These are phyloP conservation scores for Candida odintsovae DNA, from an alignment of 805 yeast species.

Conservation along the genomic window DNA sequence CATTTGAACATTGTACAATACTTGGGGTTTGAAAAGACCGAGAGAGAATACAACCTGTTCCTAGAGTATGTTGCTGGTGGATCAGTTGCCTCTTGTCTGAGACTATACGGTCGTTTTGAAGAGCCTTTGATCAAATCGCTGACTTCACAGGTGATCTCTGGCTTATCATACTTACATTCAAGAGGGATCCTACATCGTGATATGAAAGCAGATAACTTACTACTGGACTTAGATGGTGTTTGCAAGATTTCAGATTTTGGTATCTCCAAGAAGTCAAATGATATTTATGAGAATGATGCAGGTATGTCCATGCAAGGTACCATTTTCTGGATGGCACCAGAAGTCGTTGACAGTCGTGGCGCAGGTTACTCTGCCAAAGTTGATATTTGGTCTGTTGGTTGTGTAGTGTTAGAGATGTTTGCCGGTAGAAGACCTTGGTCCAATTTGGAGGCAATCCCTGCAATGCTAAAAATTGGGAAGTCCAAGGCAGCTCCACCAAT, in stretches of 20 bases:
- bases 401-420: constrained; percentile 96
- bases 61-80: constrained; percentile 98
- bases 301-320: constrained; percentile 99
- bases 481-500: constrained; percentile 92
- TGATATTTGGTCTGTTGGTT: constrained; percentile 97
- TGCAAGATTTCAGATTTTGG: constrained; percentile 97
- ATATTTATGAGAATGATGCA: constrained; percentile 84
- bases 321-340: constrained; percentile 99
- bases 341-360: constrained; percentile 84
- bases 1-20: constrained; percentile 95
- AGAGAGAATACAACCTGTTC: constrained; percentile 75
- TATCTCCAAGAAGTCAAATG: constrained; percentile 78
- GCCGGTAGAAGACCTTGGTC: constrained; percentile 98
- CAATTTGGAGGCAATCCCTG: constrained; percentile 89
- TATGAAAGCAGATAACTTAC: constrained; percentile 86
- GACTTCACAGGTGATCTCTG: constrained; percentile 75
- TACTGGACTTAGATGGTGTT: constrained; percentile 86
- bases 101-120: constrained; percentile 80
- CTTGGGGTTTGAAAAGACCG: constrained; percentile 79
- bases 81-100: constrained; percentile 79
- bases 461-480: constrained; percentile 83
- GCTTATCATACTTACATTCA: constrained; percentile 82
- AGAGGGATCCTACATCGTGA: constrained; percentile 90
- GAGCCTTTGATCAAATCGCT: constrained; percentile 68
- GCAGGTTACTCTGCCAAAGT: constrained; percentile 97